phyloP scores from a whole-genome alignment of 2,329 filamentous ascomycete genomes.

The Nothophoma quercina region DNA sequence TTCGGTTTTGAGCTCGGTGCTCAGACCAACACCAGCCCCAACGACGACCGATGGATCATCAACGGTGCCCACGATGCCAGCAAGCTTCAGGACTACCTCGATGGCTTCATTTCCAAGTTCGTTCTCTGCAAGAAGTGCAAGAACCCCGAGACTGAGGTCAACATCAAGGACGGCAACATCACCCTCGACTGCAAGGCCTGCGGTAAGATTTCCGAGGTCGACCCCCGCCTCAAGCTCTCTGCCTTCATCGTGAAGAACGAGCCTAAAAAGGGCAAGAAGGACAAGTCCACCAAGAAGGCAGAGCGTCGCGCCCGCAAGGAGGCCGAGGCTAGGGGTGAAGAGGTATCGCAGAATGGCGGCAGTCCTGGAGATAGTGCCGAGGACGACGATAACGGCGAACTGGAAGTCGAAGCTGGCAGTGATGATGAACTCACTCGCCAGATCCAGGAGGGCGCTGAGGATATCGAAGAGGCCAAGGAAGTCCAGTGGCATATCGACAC shows the following conservation, averaged over 20 bases:
- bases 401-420: slow-evolving; percentile 75
- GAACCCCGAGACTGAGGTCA: slow-evolving; percentile 97
- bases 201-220: slow-evolving; percentile 89
- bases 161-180: slow-evolving; percentile 93
- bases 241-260: slow-evolving; percentile 97
- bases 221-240: slow-evolving; percentile 92
- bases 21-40: slow-evolving; percentile 96
- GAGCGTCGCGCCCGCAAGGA: slow-evolving; percentile 84
- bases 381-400: slow-evolving; percentile 71
- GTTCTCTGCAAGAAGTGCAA: slow-evolving; percentile 99
- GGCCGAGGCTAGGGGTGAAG: slow-evolving; percentile 64
- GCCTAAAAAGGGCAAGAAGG: slow-evolving; percentile 92
- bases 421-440: slow-evolving; percentile 90
- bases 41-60: slow-evolving; percentile 99
- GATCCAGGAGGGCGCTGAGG: slow-evolving; percentile 72
- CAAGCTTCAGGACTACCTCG: slow-evolving; percentile 97
- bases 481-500: slow-evolving; percentile 97
- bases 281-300: slow-evolving; percentile 93
- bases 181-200: slow-evolving; percentile 98
- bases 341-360: slow-evolving; percentile 61
- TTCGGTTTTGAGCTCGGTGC: slow-evolving; percentile 99
- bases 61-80: slow-evolving; percentile 94
- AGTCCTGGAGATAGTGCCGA: slow-evolving; percentile 73
- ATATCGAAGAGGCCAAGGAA: slow-evolving; percentile 81
- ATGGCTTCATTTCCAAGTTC: slow-evolving; percentile 98